Evolutionary conservation across 2,329 filamentous ascomycete genomes (phyloP), one percentile per base, ranked within the genome.

Genomic region (Tolypocladium nubicola): DNA sequence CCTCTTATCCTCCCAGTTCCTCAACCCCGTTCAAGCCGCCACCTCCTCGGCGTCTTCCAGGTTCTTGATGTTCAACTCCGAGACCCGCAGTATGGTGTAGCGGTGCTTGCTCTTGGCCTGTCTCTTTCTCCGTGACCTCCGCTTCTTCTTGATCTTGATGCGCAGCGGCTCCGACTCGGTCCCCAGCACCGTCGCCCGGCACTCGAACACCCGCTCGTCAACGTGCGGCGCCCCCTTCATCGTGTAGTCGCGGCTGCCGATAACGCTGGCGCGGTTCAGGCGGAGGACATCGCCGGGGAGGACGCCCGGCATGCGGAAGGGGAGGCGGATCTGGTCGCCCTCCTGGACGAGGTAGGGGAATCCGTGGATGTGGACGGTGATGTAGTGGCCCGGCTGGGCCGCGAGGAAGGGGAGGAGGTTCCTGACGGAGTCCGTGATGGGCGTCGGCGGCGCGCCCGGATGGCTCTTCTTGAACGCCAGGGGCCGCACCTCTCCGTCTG

Each of bases 231-330:
- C 76, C 6, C 89, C 89, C 71, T 91, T 89, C 61, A 97, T 78
- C 6, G 93, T 97, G 74, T 89, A 96, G 71, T 97, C 93, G 61
- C 94, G 82, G 63, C 87, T 93, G 35, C 94, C 94, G 50, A 99
- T 75, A 56, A 87, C 78, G 45, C 84, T 87, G 30, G 91, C 94
- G 57, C 91, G 87, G 75, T 96, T 93, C 58, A 99, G 80, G 8
- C 92, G 88, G 59, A 99, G 79, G 41, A 95, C 77, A 69, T 97
- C 93, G 37, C 94, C 94, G 1, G 91, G 86, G 9, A 80, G 74
- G 6, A 90, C 88, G 33, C 82, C 84, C 3, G 85, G 83, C 85
- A 94, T 90, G 65, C 82, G 81, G 76, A 92, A 92, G 7, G 89
- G 89, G 55, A 94, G 83, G 40, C 88, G 88, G 54, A 94, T 73